Conservation (phyloP, 208 protist genomes). For the Wallacemonas rigidus region DNA sequence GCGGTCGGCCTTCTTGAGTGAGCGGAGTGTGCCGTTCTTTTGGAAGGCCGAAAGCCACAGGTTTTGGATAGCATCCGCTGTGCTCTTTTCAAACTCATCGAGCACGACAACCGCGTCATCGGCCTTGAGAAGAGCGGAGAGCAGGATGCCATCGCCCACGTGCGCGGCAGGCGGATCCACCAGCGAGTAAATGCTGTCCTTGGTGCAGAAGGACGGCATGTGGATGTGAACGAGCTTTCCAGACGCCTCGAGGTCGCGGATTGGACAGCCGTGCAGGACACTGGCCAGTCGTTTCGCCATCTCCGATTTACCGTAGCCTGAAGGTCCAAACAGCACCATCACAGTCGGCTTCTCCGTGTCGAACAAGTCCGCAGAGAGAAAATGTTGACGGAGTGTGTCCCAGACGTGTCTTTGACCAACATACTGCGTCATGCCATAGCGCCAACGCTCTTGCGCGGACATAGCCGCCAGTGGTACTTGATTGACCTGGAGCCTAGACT, state of each 20-base stretch:
- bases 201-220: conserved; percentile 86
- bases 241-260: conserved; percentile 42
- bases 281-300: conserved; percentile 68
- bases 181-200: conserved; percentile 87
- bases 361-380: conserved; percentile 62
- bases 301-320: conserved; percentile 86
- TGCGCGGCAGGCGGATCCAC: conserved; percentile 86
- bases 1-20: conserved; percentile 71
- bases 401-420: conserved; percentile 75
- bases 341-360: conserved; percentile 80
- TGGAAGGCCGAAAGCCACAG: conserved; percentile 90
- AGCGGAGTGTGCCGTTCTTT: conserved; percentile 82
- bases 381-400: conserved; percentile 52
- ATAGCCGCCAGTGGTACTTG: not conserved
- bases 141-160: conserved; percentile 79
- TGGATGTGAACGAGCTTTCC: conserved; percentile 86
- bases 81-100: conserved; percentile 89
- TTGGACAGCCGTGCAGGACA: conserved; percentile 51
- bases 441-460: conserved; percentile 48
- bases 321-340: conserved; percentile 82
- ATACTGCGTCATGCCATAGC: conserved; percentile 46
- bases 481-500: conserved; percentile 11
- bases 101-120: conserved; percentile 81
- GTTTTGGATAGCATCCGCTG: conserved; percentile 79
- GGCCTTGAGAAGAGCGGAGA: conserved; percentile 69